A percentile compares a stretch with the other conserved stretches of the same genome.
Evolutionary conservation across 2,329 filamentous ascomycete genomes (phyloP).

Genomic region (Claviceps digitariae): DNA sequence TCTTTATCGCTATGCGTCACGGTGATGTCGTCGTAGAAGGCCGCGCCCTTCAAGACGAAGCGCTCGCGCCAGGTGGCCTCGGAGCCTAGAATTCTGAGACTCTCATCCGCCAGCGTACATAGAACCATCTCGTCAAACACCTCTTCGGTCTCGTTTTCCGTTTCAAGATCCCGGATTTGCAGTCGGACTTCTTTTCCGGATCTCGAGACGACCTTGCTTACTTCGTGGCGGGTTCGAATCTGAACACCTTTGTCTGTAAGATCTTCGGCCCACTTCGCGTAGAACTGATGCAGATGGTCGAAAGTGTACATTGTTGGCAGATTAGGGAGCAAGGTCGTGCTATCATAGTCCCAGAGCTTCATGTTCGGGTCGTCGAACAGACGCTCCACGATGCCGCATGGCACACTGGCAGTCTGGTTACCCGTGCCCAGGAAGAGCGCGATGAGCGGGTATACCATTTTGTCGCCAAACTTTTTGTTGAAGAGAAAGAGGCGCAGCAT

Average conservation of each 20-base stretch:
- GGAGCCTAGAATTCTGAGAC: constrained; percentile 44
- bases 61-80: constrained; percentile 48
- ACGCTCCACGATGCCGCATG: constrained; percentile 51
- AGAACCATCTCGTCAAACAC: constrained; percentile 53
- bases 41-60: constrained; percentile 55
- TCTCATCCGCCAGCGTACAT: constrained; percentile 51
- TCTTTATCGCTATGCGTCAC: constrained; percentile 51
- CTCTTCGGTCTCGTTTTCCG: constrained; percentile 38
- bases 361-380: constrained; percentile 45
- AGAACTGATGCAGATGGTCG: constrained; percentile 47
- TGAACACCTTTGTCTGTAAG: constrained; percentile 40
- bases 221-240: constrained; percentile 41
- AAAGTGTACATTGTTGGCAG: constrained; percentile 54
- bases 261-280: constrained; percentile 43
- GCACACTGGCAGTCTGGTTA: constrained; percentile 60
- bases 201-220: constrained; percentile 37
- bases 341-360: constrained; percentile 46
- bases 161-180: constrained; percentile 33
- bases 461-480: constrained; percentile 55
- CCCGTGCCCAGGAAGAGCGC: constrained; percentile 63
- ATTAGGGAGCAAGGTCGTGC: constrained; percentile 41
- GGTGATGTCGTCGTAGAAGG: constrained; percentile 57
- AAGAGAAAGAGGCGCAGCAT: constrained; percentile 57
- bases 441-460: constrained; percentile 57
- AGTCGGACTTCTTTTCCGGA: constrained; percentile 38